Percentiles rank a stretch among this genome's conserved stretches.
These are phyloP conservation scores for Guyanaporus albipodus DNA, from an alignment of 768 basidiomycete species.

Conservation along the genomic window DNA sequence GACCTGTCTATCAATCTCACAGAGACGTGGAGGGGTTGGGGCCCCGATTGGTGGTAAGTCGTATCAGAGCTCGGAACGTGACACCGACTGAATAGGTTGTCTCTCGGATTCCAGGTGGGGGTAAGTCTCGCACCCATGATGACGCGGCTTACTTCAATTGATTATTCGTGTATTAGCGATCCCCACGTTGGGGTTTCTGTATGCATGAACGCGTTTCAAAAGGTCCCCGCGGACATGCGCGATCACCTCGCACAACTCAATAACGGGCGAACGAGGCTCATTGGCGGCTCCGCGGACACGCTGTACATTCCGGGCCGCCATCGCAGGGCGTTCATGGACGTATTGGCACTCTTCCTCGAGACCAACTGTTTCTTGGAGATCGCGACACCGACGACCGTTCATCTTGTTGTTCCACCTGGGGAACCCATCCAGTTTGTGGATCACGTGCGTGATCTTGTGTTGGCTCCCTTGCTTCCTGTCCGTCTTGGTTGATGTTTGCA, in stretches of 20 bases:
- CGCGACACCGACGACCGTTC: conserved; percentile 42
- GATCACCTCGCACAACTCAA: conserved; percentile 35
- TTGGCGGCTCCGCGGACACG: conserved; percentile 49
- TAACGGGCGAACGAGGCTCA: conserved; percentile 34
- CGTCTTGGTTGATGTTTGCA: not conserved
- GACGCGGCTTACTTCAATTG: not conserved
- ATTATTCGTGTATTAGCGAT: conserved; percentile 28
- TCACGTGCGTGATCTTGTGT: conserved; percentile 37
- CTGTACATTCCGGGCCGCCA: conserved; percentile 45
- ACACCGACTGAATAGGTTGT: conserved; percentile 5
- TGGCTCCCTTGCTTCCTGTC: too few relatives aligned
- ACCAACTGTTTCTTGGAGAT: conserved; percentile 50
- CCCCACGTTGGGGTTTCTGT: conserved; percentile 42
- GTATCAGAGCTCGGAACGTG: not conserved
- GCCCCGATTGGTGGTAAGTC: conserved; percentile 42
- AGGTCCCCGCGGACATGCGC: conserved; percentile 35
- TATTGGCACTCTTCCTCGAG: conserved; percentile 41
- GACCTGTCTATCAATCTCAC: conserved; percentile 36
- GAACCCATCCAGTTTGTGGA: conserved; percentile 46
- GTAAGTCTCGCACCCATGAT: conserved; percentile 24
- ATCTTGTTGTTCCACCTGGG: conserved; percentile 37
- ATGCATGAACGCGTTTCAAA: conserved; percentile 41
- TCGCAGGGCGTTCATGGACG: conserved; percentile 37
- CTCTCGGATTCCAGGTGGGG: conserved; percentile 37
- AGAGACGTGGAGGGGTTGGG: conserved; percentile 40